Evolutionary conservation across 768 basidiomycete genomes (phyloP), one percentile per base, ranked within the genome.

Genomic region (Aureoboletus auriporus): DNA sequence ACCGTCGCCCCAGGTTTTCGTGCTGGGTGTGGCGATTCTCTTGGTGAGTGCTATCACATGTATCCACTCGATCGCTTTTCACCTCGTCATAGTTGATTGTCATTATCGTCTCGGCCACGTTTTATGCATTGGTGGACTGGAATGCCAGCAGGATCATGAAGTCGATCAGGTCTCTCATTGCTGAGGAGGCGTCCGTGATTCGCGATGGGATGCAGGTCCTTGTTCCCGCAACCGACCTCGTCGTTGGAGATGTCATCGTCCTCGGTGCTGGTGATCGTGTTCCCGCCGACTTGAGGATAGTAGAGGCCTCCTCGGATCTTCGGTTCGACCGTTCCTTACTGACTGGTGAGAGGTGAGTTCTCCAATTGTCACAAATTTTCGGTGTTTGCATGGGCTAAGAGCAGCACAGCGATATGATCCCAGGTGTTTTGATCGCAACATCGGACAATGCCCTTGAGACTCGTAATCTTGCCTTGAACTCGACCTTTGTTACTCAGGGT

Each of bases 201-300:
- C 72, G 80, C 3, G 74, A 80, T 53, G 71, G 72, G 10, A 69
- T 73, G 36, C 68, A 69, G 27, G 61, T 73, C 16, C 73, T 72
- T 16, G 67, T 79, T 9, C 64, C 75, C 23, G 78, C 80, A 10
- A 74, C 74, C 39, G 75, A 80, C 33, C 72, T 83, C 37, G 70
- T 84, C 9, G 75, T 77, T 0, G 79, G 80, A 5, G 80, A 82
- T 47, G 57, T 80, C 41, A 67, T 79, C 39, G 60, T 69, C 16
- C 75, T 82, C 53, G 63, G 67, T 27, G 66, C 78, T 1, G 80
- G 79, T 34, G 76, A 81, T 54, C 73, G 80, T 8, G 71, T 81
- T n/a, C 79, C 79, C 0, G 80, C 80, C 7, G 82, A 83, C 56
- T 56, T 82, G 30, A 72, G 81, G 26, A 67, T 83, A 30, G 71